Base-by-base conservation (phyloP, 2,329 filamentous ascomycete genomes). In the Bipolaris cookei region DNA sequence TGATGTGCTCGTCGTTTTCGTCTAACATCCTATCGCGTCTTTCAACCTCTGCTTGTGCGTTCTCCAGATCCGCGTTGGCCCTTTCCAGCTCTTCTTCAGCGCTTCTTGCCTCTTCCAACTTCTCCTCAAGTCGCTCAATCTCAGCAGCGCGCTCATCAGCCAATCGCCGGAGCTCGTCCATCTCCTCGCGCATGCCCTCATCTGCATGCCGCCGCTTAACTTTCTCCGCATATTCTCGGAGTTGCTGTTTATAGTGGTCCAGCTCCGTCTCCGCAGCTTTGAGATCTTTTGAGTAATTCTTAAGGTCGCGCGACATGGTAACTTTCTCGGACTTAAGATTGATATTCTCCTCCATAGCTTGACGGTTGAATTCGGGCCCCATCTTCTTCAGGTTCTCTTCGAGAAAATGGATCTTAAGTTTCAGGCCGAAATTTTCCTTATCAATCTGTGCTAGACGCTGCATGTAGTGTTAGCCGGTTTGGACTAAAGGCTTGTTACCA, bases 361-460 rank as follows among this genome's bases (percentile, higher is more conserved):
- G 87, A 75, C 96, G 90, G 69, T 93, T 96, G 80, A 93, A 95
- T 53, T 93, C 92, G 6, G 91, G 92, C 0, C 94, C 94, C 52
- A 90, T 87, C 75, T 96, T 97, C 51, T 89, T 86, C 47, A 99
- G 79, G 13, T 91, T 91, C 67, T 98, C 92, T 75, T 99, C 92
- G 54, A 99, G 84, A 75, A 96, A 99, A 76, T 97, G 96, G 63
- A 98, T 95, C 75, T 97, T 96, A 77, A 98, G 88, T 78, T 98
- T 97, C 53, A 98, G 80, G 74, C 97, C 92, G 73, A 98, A 99
- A 73, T 99, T 99, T 73, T 98, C 95, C 80, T 99, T 99, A 73
- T 97, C 92, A 68, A 99, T 94, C 72, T 91, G 91, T 79, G 97
- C 91, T 67, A 99, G 94, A 65, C 87, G 86, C 82, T 86, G 49